phyloP scores from a whole-genome alignment of 106 monocot species.

The Allium sativum region DNA sequence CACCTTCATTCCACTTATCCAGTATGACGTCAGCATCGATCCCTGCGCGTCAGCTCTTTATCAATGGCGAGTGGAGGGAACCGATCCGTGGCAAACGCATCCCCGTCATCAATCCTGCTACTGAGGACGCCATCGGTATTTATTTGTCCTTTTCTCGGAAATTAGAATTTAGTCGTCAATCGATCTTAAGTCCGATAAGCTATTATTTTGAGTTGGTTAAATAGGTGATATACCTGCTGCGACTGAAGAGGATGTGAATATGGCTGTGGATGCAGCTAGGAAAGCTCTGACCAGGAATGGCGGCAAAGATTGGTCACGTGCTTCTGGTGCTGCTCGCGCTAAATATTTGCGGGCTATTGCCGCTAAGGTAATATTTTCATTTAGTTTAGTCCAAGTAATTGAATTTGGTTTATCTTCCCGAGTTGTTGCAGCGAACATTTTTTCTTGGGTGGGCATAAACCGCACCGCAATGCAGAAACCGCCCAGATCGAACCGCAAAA shows the following conservation, averaged over 20 bases:
- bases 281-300: slow-evolving; percentile 60
- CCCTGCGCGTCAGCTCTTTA: slow-evolving; percentile 55
- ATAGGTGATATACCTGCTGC: slow-evolving; percentile 84
- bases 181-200: no score
- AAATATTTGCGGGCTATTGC: slow-evolving; percentile 88
- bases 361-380: slow-evolving; percentile 51
- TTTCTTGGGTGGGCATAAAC: no score
- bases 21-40: slow-evolving; percentile 10
- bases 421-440: no score
- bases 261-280: slow-evolving; percentile 85
- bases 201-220: not conserved
- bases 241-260: slow-evolving; percentile 83
- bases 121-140: slow-evolving; percentile 63
- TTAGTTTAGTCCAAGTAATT: not conserved
- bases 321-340: slow-evolving; percentile 72
- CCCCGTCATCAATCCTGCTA: slow-evolving; percentile 75
- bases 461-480: no score
- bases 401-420: no score
- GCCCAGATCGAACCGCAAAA: no score
- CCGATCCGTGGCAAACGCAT: slow-evolving; percentile 34
- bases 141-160: not conserved
- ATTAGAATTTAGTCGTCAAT: not conserved
- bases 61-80: slow-evolving; percentile 63
- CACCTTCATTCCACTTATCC: not conserved
- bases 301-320: slow-evolving; percentile 91